Conservation (phyloP, 305 asterid genomes). For the Fraxinus velutina region DNA sequence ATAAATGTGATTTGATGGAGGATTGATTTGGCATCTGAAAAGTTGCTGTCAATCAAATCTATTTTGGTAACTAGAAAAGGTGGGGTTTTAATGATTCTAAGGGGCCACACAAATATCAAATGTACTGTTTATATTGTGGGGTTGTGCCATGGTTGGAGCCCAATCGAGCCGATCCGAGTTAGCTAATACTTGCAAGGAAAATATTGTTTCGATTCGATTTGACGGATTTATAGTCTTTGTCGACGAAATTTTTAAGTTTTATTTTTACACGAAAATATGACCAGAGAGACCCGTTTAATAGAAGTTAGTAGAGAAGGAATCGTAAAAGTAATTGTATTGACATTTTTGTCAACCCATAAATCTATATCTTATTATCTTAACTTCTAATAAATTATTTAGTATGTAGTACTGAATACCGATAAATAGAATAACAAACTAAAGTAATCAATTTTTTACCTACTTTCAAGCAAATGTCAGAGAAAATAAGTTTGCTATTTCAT, state of each 20-base stretch:
- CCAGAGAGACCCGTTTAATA: neutral
- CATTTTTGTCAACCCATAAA: neutral
- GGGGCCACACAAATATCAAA: neutral
- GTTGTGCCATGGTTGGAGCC: neutral
- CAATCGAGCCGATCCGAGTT: neutral
- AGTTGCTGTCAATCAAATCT: slow-evolving; percentile 35
- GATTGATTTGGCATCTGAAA: slow-evolving; percentile 24
- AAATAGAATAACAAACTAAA: neutral
- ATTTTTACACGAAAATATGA: neutral
- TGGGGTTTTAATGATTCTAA: neutral
- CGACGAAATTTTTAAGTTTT: neutral
- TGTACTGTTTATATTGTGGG: neutral
- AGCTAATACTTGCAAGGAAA: neutral
- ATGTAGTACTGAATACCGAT: neutral
- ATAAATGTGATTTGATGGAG: neutral
- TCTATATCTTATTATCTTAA: neutral
- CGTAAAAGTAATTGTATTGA: neutral
- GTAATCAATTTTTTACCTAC: neutral
- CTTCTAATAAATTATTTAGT: neutral
- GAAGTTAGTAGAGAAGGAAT: neutral
- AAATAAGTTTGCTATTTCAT: neutral
- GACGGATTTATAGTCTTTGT: neutral
- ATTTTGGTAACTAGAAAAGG: neutral
- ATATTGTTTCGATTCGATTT: neutral
- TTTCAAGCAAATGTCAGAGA: neutral